Percentiles rank a stretch among this genome's conserved stretches.
These are phyloP conservation scores for Ustilago cynodontis DNA, from an alignment of 1,284 basidiomycete genomes.

Conservation along the genomic window DNA sequence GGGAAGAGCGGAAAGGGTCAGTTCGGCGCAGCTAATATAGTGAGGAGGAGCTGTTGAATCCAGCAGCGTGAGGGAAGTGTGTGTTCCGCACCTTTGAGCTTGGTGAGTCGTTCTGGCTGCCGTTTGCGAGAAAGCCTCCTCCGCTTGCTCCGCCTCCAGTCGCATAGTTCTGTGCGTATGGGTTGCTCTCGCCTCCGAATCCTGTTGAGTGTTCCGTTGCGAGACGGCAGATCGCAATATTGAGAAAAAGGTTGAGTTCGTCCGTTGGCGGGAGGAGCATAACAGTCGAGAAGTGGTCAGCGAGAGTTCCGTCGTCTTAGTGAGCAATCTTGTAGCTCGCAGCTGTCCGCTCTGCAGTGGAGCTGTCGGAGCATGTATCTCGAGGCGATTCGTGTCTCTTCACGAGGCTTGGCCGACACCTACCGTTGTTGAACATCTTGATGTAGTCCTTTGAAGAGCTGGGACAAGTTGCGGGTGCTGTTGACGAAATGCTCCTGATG, in stretches of 20 bases:
- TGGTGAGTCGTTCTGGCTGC: constrained; percentile 51
- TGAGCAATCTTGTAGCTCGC: no score
- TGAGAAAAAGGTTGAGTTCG: no score
- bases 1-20: constrained; percentile 1
- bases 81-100: constrained; percentile 43
- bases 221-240: no score
- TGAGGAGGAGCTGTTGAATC: neutral
- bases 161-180: constrained; percentile 58
- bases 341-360: no score
- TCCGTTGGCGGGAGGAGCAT: no score
- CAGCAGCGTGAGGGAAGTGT: neutral
- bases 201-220: constrained; percentile 5
- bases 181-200: constrained; percentile 45
- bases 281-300: no score
- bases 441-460: no score
- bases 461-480: no score
- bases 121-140: constrained; percentile 55
- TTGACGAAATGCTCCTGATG: neutral
- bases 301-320: no score
- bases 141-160: constrained; percentile 56
- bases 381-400: no score
- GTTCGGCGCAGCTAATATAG: neutral
- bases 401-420: no score
- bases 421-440: constrained; percentile 54
- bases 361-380: no score